Evolutionary conservation across 1,284 basidiomycete species (phyloP).

Genomic region (Fomitopsis palustris): DNA sequence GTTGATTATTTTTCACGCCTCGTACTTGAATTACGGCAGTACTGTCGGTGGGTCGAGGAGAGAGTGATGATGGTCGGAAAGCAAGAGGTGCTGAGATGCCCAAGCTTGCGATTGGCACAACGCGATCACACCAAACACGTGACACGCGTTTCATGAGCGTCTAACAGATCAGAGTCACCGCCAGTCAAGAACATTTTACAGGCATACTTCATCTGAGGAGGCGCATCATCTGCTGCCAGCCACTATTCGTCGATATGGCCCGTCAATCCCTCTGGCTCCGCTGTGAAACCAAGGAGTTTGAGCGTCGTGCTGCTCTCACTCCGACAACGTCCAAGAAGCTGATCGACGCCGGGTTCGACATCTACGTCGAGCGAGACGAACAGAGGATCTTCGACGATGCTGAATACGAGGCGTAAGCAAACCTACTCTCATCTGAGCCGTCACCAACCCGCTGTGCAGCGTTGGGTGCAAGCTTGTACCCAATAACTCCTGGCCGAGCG

Average conservation of each 20-base stretch:
- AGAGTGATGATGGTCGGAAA: not conserved
- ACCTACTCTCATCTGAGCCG: conserved; percentile 5
- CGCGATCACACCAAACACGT: conserved; percentile 1
- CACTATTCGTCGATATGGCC: conserved; percentile 21
- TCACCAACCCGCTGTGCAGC: conserved; percentile 35
- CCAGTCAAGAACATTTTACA: conserved; percentile 9
- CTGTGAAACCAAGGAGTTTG: conserved; percentile 94
- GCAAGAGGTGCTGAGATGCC: not conserved
- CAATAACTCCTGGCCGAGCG: conserved; percentile 88
- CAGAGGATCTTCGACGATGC: conserved; percentile 95
- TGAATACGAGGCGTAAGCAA: conserved; percentile 87
- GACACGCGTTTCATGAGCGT: not conserved
- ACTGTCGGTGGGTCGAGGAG: conserved; percentile 2
- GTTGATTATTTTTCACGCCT: too few relatives aligned
- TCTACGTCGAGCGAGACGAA: conserved; percentile 91
- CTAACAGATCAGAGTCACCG: conserved; percentile 15
- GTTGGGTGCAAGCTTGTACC: conserved; percentile 88
- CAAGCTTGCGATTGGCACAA: too few relatives aligned
- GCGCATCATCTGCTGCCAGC: not conserved
- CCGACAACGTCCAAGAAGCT: conserved; percentile 90
- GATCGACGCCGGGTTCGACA: conserved; percentile 88
- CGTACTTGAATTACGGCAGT: too few relatives aligned
- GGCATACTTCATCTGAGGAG: not conserved
- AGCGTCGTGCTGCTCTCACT: conserved; percentile 91
- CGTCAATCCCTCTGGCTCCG: conserved; percentile 75